Conservation (phyloP, 257 asterid species). For the Nicotiana tomentosiformis region DNA sequence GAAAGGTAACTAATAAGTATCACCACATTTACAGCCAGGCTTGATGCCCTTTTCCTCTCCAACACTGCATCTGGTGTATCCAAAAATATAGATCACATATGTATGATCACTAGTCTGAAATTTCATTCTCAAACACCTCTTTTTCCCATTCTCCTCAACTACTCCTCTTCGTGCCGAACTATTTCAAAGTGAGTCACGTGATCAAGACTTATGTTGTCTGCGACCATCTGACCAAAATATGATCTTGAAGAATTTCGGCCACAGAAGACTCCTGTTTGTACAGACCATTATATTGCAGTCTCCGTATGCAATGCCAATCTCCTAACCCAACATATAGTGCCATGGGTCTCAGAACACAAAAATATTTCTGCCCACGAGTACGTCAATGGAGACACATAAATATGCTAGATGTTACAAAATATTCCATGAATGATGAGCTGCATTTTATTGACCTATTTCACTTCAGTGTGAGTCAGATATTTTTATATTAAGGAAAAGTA, state of each 20-base stretch:
- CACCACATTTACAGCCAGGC: neutral
- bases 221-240: neutral
- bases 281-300: neutral
- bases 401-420: neutral
- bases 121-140: neutral
- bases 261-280: neutral
- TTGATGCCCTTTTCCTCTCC: neutral
- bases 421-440: neutral
- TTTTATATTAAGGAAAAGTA: neutral
- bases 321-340: neutral
- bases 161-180: neutral
- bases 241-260: neutral
- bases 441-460: neutral
- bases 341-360: neutral
- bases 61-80: neutral
- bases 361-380: neutral
- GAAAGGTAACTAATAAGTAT: too few species aligned
- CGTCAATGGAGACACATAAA: neutral
- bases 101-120: neutral
- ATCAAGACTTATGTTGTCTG: neutral
- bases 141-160: neutral
- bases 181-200: neutral
- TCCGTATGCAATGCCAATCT: neutral
- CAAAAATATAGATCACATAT: neutral
- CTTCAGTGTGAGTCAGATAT: neutral